A percentile compares a stretch with the other conserved stretches of the same genome.
phyloP scores from a whole-genome alignment of 2,329 filamentous ascomycete genomes.

The Apiospora sp. region DNA sequence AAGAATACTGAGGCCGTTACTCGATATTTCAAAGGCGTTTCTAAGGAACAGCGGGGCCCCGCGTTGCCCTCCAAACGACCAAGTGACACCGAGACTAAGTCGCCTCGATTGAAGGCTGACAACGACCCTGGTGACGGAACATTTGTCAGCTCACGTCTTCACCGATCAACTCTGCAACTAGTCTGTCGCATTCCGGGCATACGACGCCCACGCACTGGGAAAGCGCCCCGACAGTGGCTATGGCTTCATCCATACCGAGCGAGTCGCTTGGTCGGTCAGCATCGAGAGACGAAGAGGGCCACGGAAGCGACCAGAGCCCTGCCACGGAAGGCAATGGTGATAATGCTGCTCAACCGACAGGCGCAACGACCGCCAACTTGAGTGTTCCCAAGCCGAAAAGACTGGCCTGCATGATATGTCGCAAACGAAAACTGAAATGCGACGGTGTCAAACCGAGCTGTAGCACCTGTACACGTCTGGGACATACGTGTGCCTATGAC shows the following conservation, averaged over 20 bases:
- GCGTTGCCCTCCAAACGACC: not conserved
- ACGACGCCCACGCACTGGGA: not conserved
- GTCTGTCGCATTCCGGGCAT: not conserved
- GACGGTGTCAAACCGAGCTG: slow-evolving; percentile 86
- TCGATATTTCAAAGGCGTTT: not conserved
- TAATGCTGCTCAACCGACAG: slow-evolving; percentile 42
- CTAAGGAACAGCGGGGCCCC: not conserved
- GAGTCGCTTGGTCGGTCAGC: not conserved
- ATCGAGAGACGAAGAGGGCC: not conserved
- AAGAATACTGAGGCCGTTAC: not conserved
- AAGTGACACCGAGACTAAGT: not conserved
- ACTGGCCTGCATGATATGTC: slow-evolving; percentile 92
- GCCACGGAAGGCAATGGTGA: slow-evolving; percentile 41
- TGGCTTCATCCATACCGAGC: not conserved
- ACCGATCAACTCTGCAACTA: not conserved
- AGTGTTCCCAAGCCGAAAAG: slow-evolving; percentile 83
- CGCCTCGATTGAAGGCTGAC: not conserved
- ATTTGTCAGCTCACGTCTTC: slow-evolving; percentile 10
- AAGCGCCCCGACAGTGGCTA: not conserved
- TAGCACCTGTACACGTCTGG: slow-evolving; percentile 85
- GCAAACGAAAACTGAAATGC: slow-evolving; percentile 90
- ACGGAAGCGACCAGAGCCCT: slow-evolving; percentile 19
- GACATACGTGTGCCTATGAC: slow-evolving; percentile 89
- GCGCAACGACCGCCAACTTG: slow-evolving; percentile 55
- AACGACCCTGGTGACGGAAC: not conserved